Base-by-base conservation (phyloP, 352 stramenopile species). In the Globisporangium sylvaticum region DNA sequence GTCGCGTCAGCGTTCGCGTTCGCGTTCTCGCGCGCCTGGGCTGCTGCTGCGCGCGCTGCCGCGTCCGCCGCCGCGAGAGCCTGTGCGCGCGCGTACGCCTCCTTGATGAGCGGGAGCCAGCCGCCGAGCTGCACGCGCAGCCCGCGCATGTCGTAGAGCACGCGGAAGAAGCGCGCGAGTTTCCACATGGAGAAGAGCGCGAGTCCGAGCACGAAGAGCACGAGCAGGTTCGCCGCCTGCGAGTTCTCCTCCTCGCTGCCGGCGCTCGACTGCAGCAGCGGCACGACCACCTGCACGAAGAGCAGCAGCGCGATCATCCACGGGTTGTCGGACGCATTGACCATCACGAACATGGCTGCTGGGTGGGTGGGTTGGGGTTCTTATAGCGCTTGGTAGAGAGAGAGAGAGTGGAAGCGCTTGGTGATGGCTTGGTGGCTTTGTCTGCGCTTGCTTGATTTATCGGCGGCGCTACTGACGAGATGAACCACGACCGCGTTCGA, bases 271-370 rank as follows among this genome's bases (percentile, higher is more conserved):
- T 92, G 84, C 59, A 92, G 78, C 42, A 91, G 68, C 58, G 84
- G 82, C 66, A 92, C 83, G 48, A 91, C 72, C 34, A 91, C 82
- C 66, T 93, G 85, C 57, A 88, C 83, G 70, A 93, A 87, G 25
- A 93, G 77, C 62, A 91, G 70, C 70, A 93, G 74, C 62, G 75
- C 78, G 64, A 93, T 79, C 75, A 93, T 87, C 85, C 83, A 91
- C 12, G 85, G 85, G 69, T 91, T 93, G 73, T 91, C 80, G 58
- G 81, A 87, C 58, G 77, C 79, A 60, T 88, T 91, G 57, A 91
- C 80, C 72, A 93, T 83, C 62, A 93, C 81, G 31, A 93, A 87
- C 85, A 93, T 92, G 68, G 62, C 64, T 44, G 34, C 46, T 37
- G 31, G 27, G 2, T 12, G 18, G 5, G 1, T 15, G 29, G 12